Evolutionary conservation across 164 flowering plant species (phyloP).

Genomic region (Brasenia schreberi): DNA sequence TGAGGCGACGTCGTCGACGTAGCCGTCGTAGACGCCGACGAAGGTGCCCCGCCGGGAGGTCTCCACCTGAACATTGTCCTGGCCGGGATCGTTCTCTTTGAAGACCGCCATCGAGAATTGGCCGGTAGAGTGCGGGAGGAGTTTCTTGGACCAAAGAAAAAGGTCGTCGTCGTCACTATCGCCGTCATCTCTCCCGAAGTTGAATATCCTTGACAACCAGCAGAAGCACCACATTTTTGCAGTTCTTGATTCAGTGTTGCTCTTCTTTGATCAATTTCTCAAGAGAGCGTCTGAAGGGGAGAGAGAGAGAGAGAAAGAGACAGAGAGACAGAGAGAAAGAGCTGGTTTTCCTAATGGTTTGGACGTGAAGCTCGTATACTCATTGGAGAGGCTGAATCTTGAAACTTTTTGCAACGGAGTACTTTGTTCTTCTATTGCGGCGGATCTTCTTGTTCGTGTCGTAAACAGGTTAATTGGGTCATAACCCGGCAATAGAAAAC

Average conservation of each 20-base stretch:
- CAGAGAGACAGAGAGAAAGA: too few species aligned
- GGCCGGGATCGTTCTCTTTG: constrained; percentile 47
- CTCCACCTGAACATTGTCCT: constrained; percentile 77
- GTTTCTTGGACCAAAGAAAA: constrained; percentile 45
- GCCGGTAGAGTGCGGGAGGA: constrained; percentile 41
- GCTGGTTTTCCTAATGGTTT: too few species aligned
- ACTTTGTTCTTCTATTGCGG: too few species aligned
- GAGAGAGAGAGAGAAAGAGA: too few species aligned
- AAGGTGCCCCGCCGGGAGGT: constrained; percentile 31
- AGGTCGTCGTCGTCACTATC: constrained; percentile 28
- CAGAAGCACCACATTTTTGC: not conserved
- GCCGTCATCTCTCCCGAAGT: not conserved
- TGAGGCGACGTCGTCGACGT: constrained; percentile 64
- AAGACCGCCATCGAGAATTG: constrained; percentile 62
- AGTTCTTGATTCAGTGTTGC: not conserved
- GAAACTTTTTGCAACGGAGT: too few species aligned
- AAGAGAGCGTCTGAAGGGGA: not conserved
- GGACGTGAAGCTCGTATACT: too few species aligned
- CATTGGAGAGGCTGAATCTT: too few species aligned
- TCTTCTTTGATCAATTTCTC: not conserved
- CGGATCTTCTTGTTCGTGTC: too few species aligned
- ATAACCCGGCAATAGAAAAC: too few species aligned
- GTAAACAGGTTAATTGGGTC: too few species aligned
- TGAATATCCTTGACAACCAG: not conserved
- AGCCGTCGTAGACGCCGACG: constrained; percentile 76